Base-by-base conservation (phyloP, 768 basidiomycete species). In the Calocera cornea region DNA sequence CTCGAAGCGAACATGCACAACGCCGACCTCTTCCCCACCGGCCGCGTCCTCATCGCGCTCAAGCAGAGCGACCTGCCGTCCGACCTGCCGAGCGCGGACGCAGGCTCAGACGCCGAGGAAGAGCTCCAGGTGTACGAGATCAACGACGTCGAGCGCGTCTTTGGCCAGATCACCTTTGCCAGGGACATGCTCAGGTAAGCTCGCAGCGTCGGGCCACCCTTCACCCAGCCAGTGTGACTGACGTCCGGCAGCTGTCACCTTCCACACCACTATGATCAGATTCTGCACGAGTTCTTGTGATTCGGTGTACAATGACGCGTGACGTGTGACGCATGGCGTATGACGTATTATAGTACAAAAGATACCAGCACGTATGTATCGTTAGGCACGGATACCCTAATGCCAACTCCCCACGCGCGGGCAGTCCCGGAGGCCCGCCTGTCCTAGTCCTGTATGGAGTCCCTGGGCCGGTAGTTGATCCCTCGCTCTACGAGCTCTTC, bases 391-490 rank as follows among this genome's bases (percentile, higher is more conserved):
- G 11, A 60, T 60, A 27, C 54, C 54, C 24, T 33, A 29, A 60
- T 60, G 54, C 5, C 54, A 60, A 33, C 14, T 19, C 44, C 3
- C 54, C 44, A 47, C 44, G 44, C 8, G 19, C 5, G 5, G 19
- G 44, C 44, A 47, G 40, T 47, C 7, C 14, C 14, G 44, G 19
- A 47, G 19, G 24, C 19, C 44, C 8, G 3, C 16, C 7, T 19
- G 44, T 19, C 44, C 54, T 60, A 60, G 22, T 60, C 11, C 63
- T 38, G 36, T 2, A 66, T 86, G 74, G 88, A 87, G 75, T 93
- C 91, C 71, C 90, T 79, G 1, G 90, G 87, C n/a, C 91, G 83
- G 74, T 94, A 94, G 72, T 86, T 87, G 77, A 94, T 87, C 19
- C 87, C 86, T 54, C 87, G 83, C 63, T 78, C 82, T 66, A 90